Evolutionary conservation across 1,284 basidiomycete species (phyloP), one percentile per base, ranked within the genome.

Genomic region (Schizophyllum commune): DNA sequence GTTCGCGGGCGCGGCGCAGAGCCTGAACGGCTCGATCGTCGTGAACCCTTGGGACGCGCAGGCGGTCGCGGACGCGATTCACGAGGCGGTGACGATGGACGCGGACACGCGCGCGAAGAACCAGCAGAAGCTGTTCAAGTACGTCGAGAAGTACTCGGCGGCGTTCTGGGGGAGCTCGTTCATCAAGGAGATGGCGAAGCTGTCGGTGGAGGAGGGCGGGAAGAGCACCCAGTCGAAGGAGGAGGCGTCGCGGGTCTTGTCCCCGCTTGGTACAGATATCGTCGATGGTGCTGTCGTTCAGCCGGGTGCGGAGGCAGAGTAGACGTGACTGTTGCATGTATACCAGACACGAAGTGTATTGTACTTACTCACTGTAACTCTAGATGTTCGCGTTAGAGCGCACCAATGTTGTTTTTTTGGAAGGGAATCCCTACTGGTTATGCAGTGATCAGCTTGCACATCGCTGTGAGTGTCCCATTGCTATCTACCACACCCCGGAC

Each of bases 1-100:
- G 73, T 99, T 99, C 70, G 96, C 97, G 0, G 97, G 96, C 56
- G 96, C 97, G 1, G 96, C 97, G 8, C 97, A 99, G 77, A 93
- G 89, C 65, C 77, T 97, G 66, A 96, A 97, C 70, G 95, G 95
- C 17, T 91, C 90, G 55, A 82, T 97, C 66, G 93, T 98, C 70
- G 93, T 97, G 69, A 98, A 98, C 77, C 95, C 95, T 32, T 96
- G 94, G 94, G 94, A 96, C 71, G 89, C 90, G 22, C 95, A 97
- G 73, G 89, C 95, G 67, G 95, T 98, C 52, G 96, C 97, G 1
- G 90, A 97, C 70, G 95, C 95, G 5, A 98, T 99, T 65, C 88
- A 96, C 74, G 88, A 93, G 71, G 94, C 96, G 0, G 86, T 99
- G 63, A 96, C 92, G 1, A 94, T 97, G 91, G 84, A 88, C 56